A percentile compares a stretch with the other conserved stretches of the same genome.
These are phyloP conservation scores for Lepiota brunneoincarnata DNA, from an alignment of 768 basidiomycete species.

Conservation along the genomic window DNA sequence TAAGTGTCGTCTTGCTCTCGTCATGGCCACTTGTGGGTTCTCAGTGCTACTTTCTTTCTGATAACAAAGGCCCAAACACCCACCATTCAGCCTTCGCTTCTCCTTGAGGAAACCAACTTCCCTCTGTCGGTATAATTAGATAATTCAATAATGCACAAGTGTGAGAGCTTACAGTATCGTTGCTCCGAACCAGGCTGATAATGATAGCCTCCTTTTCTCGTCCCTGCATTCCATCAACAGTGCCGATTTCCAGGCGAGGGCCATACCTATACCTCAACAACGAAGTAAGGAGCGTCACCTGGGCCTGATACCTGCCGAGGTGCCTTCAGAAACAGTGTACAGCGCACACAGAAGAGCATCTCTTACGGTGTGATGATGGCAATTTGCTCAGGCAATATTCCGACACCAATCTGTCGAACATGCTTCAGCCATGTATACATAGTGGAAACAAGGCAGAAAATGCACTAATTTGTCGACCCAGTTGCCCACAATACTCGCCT, in stretches of 20 bases:
- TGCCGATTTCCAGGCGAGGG: conserved; percentile 79
- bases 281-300: conserved; percentile 81
- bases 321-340: not conserved
- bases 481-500: conserved; percentile 77
- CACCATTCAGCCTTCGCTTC: conserved; percentile 86
- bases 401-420: conserved; percentile 47
- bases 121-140: conserved; percentile 40
- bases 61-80: conserved; percentile 13
- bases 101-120: conserved; percentile 96
- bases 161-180: conserved; percentile 58
- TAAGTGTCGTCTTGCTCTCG: conserved; percentile 82
- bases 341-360: not conserved
- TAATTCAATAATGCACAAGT: not conserved
- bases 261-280: conserved; percentile 73
- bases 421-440: not conserved
- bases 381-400: conserved; percentile 69
- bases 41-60: conserved; percentile 3
- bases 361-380: conserved; percentile 84
- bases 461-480: conserved; percentile 80
- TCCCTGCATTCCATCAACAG: conserved; percentile 97
- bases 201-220: conserved; percentile 94
- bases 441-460: not conserved
- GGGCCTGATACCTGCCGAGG: conserved; percentile 80
- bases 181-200: conserved; percentile 90
- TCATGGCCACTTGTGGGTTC: conserved; percentile 75